Base-by-base conservation (phyloP, 2,329 filamentous ascomycete genomes). In the Penicillium frequentans region DNA sequence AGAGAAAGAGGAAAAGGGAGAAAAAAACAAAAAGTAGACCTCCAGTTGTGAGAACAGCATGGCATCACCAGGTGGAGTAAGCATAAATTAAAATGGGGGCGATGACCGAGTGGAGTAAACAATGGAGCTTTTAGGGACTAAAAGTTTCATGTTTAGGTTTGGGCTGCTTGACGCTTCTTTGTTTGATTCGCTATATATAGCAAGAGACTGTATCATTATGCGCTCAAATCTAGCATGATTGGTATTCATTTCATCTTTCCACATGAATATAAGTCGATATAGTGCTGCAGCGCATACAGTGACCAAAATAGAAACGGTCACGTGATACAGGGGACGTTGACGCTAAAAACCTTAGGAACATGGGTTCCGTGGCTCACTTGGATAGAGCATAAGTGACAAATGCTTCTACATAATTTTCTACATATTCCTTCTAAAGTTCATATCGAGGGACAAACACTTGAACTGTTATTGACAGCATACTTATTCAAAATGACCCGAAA, bases 61-160 rank as follows among this genome's bases (percentile, higher is more conserved):
- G 44, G 44, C 44, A 46, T 29, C 23, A 60, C 52, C 58, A 51
- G 58, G 43, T 44, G 33, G 39, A 42, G 19, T 14, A 13, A 3
- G 39, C 19, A 56, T 33, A 58, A 60, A 60, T 65, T 60, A 64
- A 62, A 61, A 55, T 59, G 63, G 64, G 64, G 64, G 62, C 55
- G 51, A 62, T 59, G 43, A 21, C 55, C 49, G 24, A 58, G 62
- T 66, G 64, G 64, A 60, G 64, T 58, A 56, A 52, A 58, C 56
- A 51, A 26, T 37, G 53, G 46, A 53, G 49, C 47, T 50, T 53
- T 52, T 43, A 57, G 52, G 60, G 58, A 55, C 47, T 48, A 42
- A 42, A 23, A 29, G 49, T 52, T 52, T 52, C 49, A 52, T 31
- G 39, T 52, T 52, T 19, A 29, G 19, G 39, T n/a, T 44, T 29